Percentiles rank a stretch among this genome's conserved stretches.
Evolutionary conservation across 495 filamentous ascomycete species (phyloP).

Genomic region (Annulohypoxylon maeteangense): DNA sequence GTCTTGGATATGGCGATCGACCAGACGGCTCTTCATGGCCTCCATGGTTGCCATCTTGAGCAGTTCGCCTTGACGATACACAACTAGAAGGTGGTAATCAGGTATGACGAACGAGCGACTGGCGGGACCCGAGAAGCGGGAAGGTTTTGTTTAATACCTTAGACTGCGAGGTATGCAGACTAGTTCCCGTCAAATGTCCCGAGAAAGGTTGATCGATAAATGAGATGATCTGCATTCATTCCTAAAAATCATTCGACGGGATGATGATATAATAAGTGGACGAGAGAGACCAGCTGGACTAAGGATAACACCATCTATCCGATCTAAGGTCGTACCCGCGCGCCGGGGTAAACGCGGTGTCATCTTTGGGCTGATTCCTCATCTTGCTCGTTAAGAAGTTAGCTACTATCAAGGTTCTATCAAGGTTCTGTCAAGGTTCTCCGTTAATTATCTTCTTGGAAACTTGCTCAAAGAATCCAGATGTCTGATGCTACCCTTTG

Average conservation of each 20-base stretch:
- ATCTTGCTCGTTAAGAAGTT: background rate
- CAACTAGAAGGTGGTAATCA: conserved; percentile 1
- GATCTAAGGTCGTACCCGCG: conserved; percentile 26
- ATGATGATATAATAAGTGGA: conserved; percentile 33
- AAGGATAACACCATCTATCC: conserved; percentile 11
- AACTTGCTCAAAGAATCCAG: conserved; percentile 37
- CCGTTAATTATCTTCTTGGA: conserved; percentile 16
- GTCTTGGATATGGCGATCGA: conserved; percentile 53
- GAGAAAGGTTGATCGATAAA: conserved; percentile 10
- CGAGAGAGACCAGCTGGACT: background rate
- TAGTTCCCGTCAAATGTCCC: conserved; percentile 23
- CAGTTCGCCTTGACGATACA: background rate
- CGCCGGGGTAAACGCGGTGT: conserved; percentile 16
- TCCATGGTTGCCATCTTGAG: conserved; percentile 32
- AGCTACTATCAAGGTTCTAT: background rate
- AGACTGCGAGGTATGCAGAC: conserved; percentile 21
- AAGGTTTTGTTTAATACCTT: conserved; percentile 20
- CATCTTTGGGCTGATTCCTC: conserved; percentile 1
- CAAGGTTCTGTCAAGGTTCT: background rate
- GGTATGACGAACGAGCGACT: conserved; percentile 18
- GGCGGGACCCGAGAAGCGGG: conserved; percentile 16
- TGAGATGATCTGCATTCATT: conserved; percentile 27
- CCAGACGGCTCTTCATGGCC: conserved; percentile 27
- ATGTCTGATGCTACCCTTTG: background rate
- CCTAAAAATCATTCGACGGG: conserved; percentile 5